These are phyloP conservation scores for Aspergillus sp. DNA, from an alignment of 2,329 filamentous ascomycete species.

Conservation along the genomic window DNA sequence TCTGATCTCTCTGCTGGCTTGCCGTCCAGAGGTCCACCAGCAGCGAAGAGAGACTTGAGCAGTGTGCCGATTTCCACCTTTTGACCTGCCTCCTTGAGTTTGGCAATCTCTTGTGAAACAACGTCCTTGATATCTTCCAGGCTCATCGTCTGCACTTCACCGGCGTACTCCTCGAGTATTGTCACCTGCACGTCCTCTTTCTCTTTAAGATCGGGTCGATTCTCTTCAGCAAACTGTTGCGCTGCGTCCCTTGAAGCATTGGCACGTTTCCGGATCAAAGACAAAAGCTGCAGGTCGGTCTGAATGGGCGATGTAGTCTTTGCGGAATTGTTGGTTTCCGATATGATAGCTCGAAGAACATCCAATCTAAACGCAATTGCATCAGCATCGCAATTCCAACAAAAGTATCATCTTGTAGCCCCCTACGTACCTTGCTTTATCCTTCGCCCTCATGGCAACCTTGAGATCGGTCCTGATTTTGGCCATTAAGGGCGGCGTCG, in stretches of 20 bases:
- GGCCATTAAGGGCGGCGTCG: conserved; percentile 39
- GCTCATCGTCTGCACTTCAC: conserved; percentile 37
- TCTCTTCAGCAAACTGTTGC: conserved; percentile 36
- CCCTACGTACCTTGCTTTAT: conserved; percentile 35
- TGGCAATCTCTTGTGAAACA: conserved; percentile 30
- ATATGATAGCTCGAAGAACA: conserved; percentile 45
- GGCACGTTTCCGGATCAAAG: conserved; percentile 42
- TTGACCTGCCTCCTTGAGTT: conserved; percentile 28
- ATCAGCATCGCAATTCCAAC: neutral
- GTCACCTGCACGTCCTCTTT: conserved; percentile 41
- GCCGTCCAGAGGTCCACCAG: conserved; percentile 38
- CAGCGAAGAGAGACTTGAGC: conserved; percentile 38
- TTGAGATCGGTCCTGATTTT: conserved; percentile 45
- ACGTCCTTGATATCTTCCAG: conserved; percentile 35
- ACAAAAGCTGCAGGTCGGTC: conserved; percentile 43
- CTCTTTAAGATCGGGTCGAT: conserved; percentile 40
- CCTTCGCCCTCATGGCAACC: conserved; percentile 46
- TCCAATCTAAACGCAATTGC: conserved; percentile 32
- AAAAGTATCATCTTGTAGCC: no score
- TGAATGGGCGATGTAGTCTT: conserved; percentile 42
- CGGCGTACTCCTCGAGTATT: conserved; percentile 42
- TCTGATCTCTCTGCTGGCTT: conserved; percentile 40
- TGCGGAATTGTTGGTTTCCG: conserved; percentile 46
- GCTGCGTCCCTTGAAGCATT: conserved; percentile 33
- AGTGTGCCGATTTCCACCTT: conserved; percentile 35